Conservation (phyloP, 805 yeast genomes). For the Kluyveromyces dobzhanskii region DNA sequence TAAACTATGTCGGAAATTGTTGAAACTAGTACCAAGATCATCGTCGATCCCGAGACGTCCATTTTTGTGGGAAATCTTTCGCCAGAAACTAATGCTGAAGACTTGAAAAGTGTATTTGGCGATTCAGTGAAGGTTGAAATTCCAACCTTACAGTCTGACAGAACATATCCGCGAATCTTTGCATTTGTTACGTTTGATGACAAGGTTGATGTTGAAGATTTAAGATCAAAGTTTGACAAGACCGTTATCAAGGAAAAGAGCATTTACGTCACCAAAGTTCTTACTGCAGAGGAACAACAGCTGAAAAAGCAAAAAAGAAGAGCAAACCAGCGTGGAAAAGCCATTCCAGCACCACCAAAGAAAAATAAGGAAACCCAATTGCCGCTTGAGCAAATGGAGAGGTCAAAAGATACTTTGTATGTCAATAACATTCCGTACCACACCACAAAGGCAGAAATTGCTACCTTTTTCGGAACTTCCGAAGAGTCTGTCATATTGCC, state of each 20-base stretch:
- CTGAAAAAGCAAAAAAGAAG: constrained; percentile 12
- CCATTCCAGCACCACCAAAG: constrained; percentile 20
- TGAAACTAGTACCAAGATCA: constrained; percentile 4
- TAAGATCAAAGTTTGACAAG: constrained; percentile 25
- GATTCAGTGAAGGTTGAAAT: constrained; percentile 24
- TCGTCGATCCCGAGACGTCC: constrained; percentile 28
- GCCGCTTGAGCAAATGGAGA: constrained; percentile 32
- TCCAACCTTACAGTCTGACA: constrained; percentile 17
- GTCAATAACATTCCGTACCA: constrained; percentile 60
- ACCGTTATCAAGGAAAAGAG: constrained; percentile 25
- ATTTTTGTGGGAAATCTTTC: constrained; percentile 28
- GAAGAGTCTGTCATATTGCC: constrained; percentile 47
- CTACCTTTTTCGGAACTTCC: constrained; percentile 41
- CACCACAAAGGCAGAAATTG: constrained; percentile 46
- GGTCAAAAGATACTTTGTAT: constrained; percentile 45
- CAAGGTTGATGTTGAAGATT: constrained; percentile 24
- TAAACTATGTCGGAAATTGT: neutral
- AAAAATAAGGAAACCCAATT: constrained; percentile 26
- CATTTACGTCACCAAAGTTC: constrained; percentile 26
- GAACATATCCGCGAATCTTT: constrained; percentile 23
- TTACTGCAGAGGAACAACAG: constrained; percentile 18
- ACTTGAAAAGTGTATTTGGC: constrained; percentile 19
- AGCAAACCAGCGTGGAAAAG: constrained; percentile 13
- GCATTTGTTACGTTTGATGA: constrained; percentile 28
- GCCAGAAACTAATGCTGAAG: constrained; percentile 23